These are phyloP conservation scores for Volvox carteri DNA, from an alignment of 163 green algal genomes.

Conservation along the genomic window DNA sequence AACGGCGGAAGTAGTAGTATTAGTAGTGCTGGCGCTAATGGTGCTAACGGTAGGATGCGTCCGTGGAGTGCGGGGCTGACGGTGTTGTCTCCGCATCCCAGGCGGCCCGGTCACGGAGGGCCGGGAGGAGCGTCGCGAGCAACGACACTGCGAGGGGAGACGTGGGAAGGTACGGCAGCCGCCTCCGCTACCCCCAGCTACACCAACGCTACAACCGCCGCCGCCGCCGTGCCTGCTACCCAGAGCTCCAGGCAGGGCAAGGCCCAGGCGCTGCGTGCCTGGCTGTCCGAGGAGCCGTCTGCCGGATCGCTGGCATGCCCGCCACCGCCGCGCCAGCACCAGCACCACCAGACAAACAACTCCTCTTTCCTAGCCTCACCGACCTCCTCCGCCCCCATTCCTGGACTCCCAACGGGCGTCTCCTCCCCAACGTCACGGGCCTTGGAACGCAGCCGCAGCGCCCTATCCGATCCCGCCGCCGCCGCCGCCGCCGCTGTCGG, in stretches of 20 bases:
- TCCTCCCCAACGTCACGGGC: neutral
- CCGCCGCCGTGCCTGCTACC: no score
- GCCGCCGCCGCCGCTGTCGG: no score
- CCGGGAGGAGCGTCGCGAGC: no score
- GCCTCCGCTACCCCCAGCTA: no score
- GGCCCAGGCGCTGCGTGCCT: neutral
- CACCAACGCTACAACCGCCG: no score
- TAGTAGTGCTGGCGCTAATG: neutral
- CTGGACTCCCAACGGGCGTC: neutral
- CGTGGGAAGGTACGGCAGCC: no score
- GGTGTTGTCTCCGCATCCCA: conserved; percentile 27
- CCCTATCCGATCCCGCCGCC: neutral
- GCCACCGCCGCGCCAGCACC: neutral
- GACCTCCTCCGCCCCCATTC: no score
- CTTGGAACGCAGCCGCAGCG: conserved; percentile 4
- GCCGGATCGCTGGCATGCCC: neutral
- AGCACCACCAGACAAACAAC: no score
- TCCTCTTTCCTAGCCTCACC: no score
- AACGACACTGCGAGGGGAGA: no score
- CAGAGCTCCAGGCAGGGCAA: neutral
- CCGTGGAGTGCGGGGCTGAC: neutral
- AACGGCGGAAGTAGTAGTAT: neutral
- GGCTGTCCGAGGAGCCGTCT: neutral
- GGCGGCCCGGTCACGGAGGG: neutral
- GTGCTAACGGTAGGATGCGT: neutral